Conservation (phyloP, 352 stramenopile genomes). For the Pythium dissotocum region DNA sequence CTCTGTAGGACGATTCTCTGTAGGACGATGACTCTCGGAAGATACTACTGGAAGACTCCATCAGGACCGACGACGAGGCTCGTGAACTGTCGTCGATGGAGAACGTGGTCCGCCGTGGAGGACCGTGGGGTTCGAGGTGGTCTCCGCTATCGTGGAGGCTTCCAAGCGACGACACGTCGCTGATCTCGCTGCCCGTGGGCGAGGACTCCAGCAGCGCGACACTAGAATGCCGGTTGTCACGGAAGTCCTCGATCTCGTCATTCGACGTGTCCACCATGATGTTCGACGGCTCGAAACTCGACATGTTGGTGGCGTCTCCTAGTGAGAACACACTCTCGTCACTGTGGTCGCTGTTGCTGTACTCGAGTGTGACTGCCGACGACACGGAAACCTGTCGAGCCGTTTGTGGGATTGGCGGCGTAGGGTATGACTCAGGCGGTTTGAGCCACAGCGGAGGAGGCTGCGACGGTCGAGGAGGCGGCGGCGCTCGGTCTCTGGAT, state of each 20-base stretch:
- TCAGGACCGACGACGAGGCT: slow-evolving; percentile 3
- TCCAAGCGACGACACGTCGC: slow-evolving; percentile 16
- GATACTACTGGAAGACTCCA: background rate
- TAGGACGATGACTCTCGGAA: no score
- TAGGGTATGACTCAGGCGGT: background rate
- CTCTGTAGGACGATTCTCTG: no score
- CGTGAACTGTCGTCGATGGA: slow-evolving; percentile 1
- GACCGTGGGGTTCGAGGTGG: background rate
- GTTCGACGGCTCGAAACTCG: background rate
- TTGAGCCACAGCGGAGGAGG: background rate
- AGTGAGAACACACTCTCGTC: slow-evolving; percentile 20
- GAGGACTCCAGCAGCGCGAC: slow-evolving; percentile 16
- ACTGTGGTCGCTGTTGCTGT: slow-evolving; percentile 12
- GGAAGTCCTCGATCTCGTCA: background rate
- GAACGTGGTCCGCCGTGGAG: background rate
- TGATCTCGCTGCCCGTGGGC: background rate
- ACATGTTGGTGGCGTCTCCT: background rate
- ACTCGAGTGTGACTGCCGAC: background rate
- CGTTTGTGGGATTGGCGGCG: background rate
- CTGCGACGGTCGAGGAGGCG: background rate
- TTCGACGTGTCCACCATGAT: background rate
- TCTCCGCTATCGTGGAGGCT: slow-evolving; percentile 21
- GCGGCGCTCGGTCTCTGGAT: background rate
- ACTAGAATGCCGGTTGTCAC: background rate
- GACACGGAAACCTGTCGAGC: background rate